Evolutionary conservation across 257 asterid species (phyloP).

Genomic region (Solanum corneliomulleri): DNA sequence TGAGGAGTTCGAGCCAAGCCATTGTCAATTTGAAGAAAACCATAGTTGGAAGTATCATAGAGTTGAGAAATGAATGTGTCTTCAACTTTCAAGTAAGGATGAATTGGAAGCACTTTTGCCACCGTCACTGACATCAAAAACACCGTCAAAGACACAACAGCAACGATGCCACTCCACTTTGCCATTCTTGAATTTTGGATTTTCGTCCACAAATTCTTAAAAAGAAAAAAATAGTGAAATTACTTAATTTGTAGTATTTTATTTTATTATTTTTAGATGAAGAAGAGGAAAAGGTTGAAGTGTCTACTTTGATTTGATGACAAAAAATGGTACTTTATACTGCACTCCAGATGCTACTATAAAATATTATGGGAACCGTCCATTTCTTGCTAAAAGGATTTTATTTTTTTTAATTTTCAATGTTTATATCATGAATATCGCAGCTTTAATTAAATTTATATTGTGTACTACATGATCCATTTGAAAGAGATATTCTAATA

Average conservation of each 20-base stretch:
- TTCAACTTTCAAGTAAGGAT: slow-evolving; percentile 42
- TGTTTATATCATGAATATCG: rapidly evolving
- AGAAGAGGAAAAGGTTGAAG: not conserved
- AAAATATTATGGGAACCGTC: not conserved
- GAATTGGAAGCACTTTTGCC: slow-evolving; percentile 33
- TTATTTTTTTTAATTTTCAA: not conserved
- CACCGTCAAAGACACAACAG: slow-evolving; percentile 4
- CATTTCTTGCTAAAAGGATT: not conserved
- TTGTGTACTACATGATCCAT: rapidly evolving
- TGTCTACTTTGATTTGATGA: not conserved
- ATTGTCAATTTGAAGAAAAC: slow-evolving; percentile 57
- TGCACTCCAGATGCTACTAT: not conserved
- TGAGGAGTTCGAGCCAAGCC: slow-evolving; percentile 81
- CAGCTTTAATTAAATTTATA: too few relatives aligned
- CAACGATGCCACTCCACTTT: not conserved
- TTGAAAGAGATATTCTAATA: too few relatives aligned
- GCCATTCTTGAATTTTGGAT: not conserved
- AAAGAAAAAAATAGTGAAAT: not conserved
- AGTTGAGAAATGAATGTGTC: slow-evolving; percentile 22
- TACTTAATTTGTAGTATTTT: not conserved
- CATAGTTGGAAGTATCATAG: slow-evolving; percentile 81
- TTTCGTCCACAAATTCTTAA: not conserved
- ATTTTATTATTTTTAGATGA: not conserved
- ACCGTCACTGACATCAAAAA: slow-evolving; percentile 26
- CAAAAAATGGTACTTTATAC: not conserved